Evolutionary conservation across 2,329 filamentous ascomycete genomes (phyloP).

Genomic region (Diaporthe longicolla): DNA sequence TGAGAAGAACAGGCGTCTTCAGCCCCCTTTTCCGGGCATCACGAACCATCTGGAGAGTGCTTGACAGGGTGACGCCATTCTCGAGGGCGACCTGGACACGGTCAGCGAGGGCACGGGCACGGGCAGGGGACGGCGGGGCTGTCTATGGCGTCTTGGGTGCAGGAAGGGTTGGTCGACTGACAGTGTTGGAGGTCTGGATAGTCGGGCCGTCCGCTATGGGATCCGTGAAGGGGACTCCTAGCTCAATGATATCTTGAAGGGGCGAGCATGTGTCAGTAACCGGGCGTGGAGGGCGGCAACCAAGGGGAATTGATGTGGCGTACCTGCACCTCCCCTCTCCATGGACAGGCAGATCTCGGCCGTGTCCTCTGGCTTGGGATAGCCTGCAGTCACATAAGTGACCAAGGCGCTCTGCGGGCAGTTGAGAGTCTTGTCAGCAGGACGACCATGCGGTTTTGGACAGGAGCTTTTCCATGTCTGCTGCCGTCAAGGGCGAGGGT

Average conservation of each 20-base stretch:
- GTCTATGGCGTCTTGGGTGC: not conserved
- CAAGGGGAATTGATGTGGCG: slow-evolving; percentile 47
- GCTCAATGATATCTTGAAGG: slow-evolving; percentile 86
- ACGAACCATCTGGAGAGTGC: slow-evolving; percentile 86
- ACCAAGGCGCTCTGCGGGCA: slow-evolving; percentile 82
- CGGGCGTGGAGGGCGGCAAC: not conserved
- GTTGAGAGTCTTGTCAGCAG: slow-evolving; percentile 36
- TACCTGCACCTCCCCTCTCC: slow-evolving; percentile 93
- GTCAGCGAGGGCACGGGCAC: slow-evolving; percentile 21
- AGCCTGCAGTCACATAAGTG: slow-evolving; percentile 96
- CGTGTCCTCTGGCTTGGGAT: slow-evolving; percentile 85
- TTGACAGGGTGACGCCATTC: slow-evolving; percentile 88
- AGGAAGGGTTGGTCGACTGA: slow-evolving; percentile 55
- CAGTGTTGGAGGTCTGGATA: slow-evolving; percentile 95
- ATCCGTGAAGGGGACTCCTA: slow-evolving; percentile 97
- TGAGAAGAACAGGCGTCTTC: slow-evolving; percentile 87
- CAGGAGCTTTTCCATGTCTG: not conserved
- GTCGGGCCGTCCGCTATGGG: slow-evolving; percentile 98
- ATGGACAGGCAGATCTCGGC: slow-evolving; percentile 88
- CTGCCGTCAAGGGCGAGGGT: not conserved
- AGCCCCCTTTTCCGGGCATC: slow-evolving; percentile 84
- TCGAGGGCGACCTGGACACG: slow-evolving; percentile 73
- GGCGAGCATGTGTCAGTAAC: slow-evolving; percentile 29
- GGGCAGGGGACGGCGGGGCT: slow-evolving; percentile 11
- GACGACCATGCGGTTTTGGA: not conserved